These are phyloP conservation scores for Inosperma sp. DNA, from an alignment of 768 basidiomycete species.

Conservation along the genomic window DNA sequence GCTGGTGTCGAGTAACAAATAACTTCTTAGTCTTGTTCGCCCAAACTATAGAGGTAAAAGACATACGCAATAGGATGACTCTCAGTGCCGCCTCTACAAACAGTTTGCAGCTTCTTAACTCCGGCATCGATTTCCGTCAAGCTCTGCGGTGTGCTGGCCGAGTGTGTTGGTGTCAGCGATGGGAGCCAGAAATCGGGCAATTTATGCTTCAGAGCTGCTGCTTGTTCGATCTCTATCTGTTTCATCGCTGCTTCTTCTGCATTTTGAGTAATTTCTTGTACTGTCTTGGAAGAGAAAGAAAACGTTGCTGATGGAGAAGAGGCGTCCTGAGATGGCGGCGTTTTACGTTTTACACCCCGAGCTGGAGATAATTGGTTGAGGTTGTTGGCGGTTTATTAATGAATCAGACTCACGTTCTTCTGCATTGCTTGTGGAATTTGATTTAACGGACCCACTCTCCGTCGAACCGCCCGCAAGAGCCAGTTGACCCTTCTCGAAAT, in stretches of 20 bases:
- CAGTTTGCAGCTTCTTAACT: conserved; percentile 67
- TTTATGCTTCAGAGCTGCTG: conserved; percentile 79
- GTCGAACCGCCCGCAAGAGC: conserved; percentile 51
- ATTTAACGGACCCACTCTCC: conserved; percentile 29
- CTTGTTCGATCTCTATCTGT: conserved; percentile 80
- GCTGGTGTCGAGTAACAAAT: conserved; percentile 34
- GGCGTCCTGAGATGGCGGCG: conserved; percentile 8
- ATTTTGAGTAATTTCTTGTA: conserved; percentile 67
- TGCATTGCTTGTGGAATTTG: conserved; percentile 2
- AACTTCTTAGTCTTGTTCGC: neutral
- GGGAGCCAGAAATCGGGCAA: conserved; percentile 98
- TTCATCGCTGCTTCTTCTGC: conserved; percentile 86
- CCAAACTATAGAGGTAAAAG: neutral
- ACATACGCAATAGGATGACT: conserved; percentile 76
- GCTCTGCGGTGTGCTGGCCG: conserved; percentile 57
- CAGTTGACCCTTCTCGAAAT: conserved; percentile 86
- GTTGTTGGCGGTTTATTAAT: neutral
- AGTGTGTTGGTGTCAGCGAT: conserved; percentile 80
- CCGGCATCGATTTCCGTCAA: conserved; percentile 55
- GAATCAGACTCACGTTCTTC: conserved; percentile 28
- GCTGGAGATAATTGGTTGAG: conserved; percentile 29
- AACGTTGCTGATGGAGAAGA: conserved; percentile 35
- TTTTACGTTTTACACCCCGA: conserved; percentile 70
- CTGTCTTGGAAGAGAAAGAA: conserved; percentile 67
- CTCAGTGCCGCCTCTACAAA: conserved; percentile 81